phyloP scores from a whole-genome alignment of 768 basidiomycete species.

The Clavaria fumosa region DNA sequence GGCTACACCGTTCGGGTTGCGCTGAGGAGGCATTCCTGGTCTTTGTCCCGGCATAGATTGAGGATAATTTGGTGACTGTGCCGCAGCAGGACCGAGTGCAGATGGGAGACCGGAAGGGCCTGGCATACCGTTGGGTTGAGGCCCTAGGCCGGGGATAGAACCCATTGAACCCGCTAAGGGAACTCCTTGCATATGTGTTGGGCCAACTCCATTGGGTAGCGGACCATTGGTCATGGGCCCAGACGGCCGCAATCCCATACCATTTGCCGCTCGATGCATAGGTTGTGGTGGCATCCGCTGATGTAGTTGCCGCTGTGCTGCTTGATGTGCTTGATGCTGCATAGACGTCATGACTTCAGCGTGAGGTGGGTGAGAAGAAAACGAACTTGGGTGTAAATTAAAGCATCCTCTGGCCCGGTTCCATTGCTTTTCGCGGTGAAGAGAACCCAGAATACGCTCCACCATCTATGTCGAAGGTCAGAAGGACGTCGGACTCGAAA shows the following conservation, averaged over 20 bases:
- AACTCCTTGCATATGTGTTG: conserved; percentile 5
- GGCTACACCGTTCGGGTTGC: conserved; percentile 27
- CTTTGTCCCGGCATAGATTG: conserved; percentile 20
- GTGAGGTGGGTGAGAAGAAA: conserved; percentile 14
- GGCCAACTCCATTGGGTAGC: conserved; percentile 7
- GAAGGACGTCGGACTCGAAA: conserved; percentile 4
- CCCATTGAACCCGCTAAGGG: conserved; percentile 13
- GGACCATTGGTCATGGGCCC: conserved; percentile 4
- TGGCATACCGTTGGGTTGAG: conserved; percentile 31
- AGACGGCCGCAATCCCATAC: conserved; percentile 1
- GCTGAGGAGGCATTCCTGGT: conserved; percentile 24
- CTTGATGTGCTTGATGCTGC: conserved; percentile 18
- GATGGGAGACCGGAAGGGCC: conserved; percentile 16
- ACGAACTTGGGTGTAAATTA: conserved; percentile 55
- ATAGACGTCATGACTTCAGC: conserved; percentile 3
- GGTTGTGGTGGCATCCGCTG: conserved; percentile 14
- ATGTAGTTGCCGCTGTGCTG: conserved; percentile 19
- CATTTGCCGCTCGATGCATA: conserved; percentile 7
- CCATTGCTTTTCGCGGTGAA: conserved; percentile 69
- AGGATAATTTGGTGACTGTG: conserved; percentile 5
- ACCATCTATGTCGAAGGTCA: conserved; percentile 41
- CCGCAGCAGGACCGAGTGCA: conserved; percentile 12
- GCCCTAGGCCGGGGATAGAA: conserved; percentile 22
- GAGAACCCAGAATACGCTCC: conserved; percentile 80
- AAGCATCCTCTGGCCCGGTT: conserved; percentile 49